Percentiles rank a stretch among this genome's conserved stretches.
phyloP scores from a whole-genome alignment of 1,284 basidiomycete genomes.

The Psilocybe mexicana region DNA sequence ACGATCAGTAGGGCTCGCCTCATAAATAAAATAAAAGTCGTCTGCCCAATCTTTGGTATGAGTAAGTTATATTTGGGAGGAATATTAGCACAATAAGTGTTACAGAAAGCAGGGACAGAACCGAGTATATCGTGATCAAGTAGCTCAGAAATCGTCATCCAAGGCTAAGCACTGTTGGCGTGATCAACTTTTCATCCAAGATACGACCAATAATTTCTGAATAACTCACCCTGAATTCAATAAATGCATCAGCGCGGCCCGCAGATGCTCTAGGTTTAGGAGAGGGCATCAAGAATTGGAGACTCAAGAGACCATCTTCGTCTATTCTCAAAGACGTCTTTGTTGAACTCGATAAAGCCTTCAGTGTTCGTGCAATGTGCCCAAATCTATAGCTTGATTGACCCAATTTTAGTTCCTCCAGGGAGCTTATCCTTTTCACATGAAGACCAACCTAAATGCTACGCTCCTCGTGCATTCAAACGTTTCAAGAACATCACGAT shows the following conservation, averaged over 20 bases:
- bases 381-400: constrained; percentile 74
- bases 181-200: not conserved
- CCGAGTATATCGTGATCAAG: too few species aligned
- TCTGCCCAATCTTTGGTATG: not conserved
- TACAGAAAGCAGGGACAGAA: too few species aligned
- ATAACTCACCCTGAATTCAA: constrained; percentile 80
- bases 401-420: not conserved
- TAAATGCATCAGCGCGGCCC: constrained; percentile 61
- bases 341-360: constrained; percentile 76
- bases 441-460: constrained; percentile 65
- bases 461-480: constrained; percentile 76
- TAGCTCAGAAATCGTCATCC: not conserved
- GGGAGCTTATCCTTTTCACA: not conserved
- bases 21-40: not conserved
- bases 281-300: constrained; percentile 86
- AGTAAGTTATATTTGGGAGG: too few species aligned
- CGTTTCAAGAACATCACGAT: constrained; percentile 84
- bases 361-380: constrained; percentile 68
- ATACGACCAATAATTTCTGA: not conserved
- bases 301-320: constrained; percentile 72
- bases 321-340: constrained; percentile 89
- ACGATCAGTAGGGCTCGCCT: not conserved
- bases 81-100: too few species aligned
- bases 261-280: constrained; percentile 42
- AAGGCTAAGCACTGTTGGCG: constrained; percentile 49